phyloP scores from a whole-genome alignment of 1,139 yeast genomes.

The Pichia sp. region DNA sequence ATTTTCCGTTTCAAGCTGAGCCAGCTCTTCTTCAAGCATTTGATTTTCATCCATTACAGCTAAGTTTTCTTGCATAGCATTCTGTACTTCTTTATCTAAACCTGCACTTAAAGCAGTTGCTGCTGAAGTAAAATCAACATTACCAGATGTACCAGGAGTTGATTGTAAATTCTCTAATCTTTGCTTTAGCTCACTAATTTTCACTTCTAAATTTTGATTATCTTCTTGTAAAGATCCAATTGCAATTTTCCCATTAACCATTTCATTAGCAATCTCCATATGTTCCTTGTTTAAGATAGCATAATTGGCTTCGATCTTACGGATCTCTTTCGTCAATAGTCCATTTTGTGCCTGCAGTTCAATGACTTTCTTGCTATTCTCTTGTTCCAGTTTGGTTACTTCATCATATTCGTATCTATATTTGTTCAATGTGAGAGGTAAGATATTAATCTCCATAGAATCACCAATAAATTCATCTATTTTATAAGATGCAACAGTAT shows the following conservation, averaged over 20 bases:
- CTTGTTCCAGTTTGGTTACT: slow-evolving; percentile 59
- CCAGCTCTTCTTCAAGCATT: slow-evolving; percentile 46
- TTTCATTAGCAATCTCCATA: slow-evolving; percentile 65
- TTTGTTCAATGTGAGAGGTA: slow-evolving; percentile 63
- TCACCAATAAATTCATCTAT: slow-evolving; percentile 73
- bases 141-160: slow-evolving; percentile 30
- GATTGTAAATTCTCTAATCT: slow-evolving; percentile 35
- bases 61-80: slow-evolving; percentile 51
- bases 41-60: slow-evolving; percentile 51
- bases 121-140: slow-evolving; percentile 26
- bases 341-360: slow-evolving; percentile 59
- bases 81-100: slow-evolving; percentile 42
- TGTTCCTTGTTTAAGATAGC: slow-evolving; percentile 74
- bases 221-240: slow-evolving; percentile 61
- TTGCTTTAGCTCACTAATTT: slow-evolving; percentile 45
- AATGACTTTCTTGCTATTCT: slow-evolving; percentile 65
- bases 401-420: slow-evolving; percentile 71
- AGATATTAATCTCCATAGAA: slow-evolving; percentile 63
- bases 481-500: slow-evolving; percentile 35
- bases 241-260: slow-evolving; percentile 54
- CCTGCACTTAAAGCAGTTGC: slow-evolving; percentile 24
- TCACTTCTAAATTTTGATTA: slow-evolving; percentile 49
- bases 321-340: slow-evolving; percentile 63
- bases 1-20: slow-evolving; percentile 44
- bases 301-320: slow-evolving; percentile 64